A percentile compares a stretch with the other conserved stretches of the same genome.
phyloP scores from a whole-genome alignment of 2,329 filamentous ascomycete species.

The Aspergillus novofumigatus region DNA sequence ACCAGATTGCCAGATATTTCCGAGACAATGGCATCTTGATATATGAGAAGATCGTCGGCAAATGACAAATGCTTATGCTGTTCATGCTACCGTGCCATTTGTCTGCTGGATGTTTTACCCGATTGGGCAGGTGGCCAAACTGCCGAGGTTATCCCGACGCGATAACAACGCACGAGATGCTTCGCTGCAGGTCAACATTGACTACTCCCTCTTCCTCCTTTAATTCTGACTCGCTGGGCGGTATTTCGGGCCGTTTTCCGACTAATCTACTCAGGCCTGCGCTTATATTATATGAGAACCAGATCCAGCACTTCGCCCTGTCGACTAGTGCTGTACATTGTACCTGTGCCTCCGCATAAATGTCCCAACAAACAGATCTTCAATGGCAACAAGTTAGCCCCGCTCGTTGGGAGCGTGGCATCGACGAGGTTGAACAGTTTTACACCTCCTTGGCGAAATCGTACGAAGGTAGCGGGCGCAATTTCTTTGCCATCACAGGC shows the following conservation, averaged over 20 bases:
- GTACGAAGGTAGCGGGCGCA: conserved; percentile 37
- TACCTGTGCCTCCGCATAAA: background rate
- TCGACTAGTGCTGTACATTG: too few relatives aligned
- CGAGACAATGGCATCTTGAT: too few relatives aligned
- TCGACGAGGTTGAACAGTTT: conserved; percentile 42
- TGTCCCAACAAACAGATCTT: background rate
- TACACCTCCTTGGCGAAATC: conserved; percentile 36
- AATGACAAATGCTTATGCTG: too few relatives aligned
- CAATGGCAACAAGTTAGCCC: conserved; percentile 5
- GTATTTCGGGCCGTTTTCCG: background rate
- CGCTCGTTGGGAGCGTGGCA: conserved; percentile 21
- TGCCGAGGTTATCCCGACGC: background rate
- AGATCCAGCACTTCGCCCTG: too few relatives aligned
- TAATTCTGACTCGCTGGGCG: background rate
- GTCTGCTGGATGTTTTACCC: background rate
- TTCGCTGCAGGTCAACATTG: too few relatives aligned
- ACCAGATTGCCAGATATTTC: too few relatives aligned
- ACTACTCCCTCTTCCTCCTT: too few relatives aligned
- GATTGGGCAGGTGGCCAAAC: background rate
- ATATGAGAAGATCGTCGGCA: too few relatives aligned
- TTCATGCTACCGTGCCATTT: background rate
- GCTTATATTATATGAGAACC: background rate
- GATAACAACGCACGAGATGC: too few relatives aligned
- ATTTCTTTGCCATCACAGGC: conserved; percentile 42
- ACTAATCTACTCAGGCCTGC: background rate